These are phyloP conservation scores for Salicornia ramosissima DNA, from an alignment of 148 eudicot species.

Conservation along the genomic window DNA sequence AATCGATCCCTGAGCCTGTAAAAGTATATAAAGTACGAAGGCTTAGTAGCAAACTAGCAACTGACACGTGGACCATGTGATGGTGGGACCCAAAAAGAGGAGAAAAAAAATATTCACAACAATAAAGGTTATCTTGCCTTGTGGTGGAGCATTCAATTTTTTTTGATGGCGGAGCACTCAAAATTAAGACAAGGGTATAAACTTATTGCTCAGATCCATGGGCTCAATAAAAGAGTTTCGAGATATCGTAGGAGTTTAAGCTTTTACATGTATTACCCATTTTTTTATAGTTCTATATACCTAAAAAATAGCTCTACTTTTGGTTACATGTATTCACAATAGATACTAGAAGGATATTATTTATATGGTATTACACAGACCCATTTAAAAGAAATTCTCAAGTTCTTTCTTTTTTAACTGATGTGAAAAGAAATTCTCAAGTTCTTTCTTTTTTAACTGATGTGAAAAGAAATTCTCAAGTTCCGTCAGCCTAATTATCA, in stretches of 20 bases:
- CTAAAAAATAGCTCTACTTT: neutral
- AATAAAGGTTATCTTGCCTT: neutral
- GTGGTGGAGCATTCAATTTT: neutral
- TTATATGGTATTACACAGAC: too few species aligned
- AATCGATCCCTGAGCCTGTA: conserved; percentile 89
- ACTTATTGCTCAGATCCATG: neutral
- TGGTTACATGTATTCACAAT: neutral
- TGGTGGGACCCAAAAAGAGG: neutral
- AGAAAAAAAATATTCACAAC: neutral
- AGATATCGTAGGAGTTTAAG: neutral
- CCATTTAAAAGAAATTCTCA: too few species aligned
- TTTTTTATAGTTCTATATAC: neutral
- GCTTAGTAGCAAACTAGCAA: neutral
- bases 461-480: too few species aligned
- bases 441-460: too few species aligned
- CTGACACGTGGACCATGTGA: too few species aligned
- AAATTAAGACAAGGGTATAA: neutral
- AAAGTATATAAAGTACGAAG: neutral
- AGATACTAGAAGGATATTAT: too few species aligned
- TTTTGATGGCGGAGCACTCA: too few species aligned
- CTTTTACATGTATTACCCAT: neutral
- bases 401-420: too few species aligned
- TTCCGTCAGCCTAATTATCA: too few species aligned
- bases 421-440: too few species aligned
- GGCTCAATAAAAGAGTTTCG: neutral